Evolutionary conservation across 768 basidiomycete species (phyloP), one percentile per base, ranked within the genome.

Genomic region (Mrakia hoshinonis): DNA sequence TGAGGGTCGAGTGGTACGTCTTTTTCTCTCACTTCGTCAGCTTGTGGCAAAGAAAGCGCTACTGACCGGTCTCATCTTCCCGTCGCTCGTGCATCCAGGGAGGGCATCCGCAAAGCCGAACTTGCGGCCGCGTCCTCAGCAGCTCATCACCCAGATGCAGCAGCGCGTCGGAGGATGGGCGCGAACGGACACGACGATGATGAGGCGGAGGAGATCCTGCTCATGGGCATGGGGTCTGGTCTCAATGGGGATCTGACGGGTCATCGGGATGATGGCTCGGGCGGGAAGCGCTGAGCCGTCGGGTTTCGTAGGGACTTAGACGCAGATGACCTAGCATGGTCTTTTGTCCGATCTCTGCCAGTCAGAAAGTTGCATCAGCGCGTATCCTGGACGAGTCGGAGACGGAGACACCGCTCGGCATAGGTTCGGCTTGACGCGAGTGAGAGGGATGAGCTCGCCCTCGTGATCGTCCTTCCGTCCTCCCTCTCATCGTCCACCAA

Each of bases 1-100:
- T 98, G 74, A 86, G 96, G 47, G 86, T 98, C 51, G 96, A 99
- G 81, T 99, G 95, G 96, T 95, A 31, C 47, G 64, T 61, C 13
- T 1, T 29, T 3, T 5, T 38, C 55, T 61, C 26, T 31, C 24
- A 0, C 54, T n/a, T 29, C 54, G 54, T 26, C 7, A n/a, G n/a
- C 52, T 3, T 29, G 29, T 60, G 29, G 6, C 12, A 15, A 36
- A 24, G 29, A 12, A 15, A 1, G 20, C 58, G n/a, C 18, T 31
- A 61, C 58, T 2, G 1, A 13, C 5, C 13, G 36, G 31, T 7
- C 29, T 55, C 54, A 0, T 36, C 11, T 55, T 31, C 26, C 15
- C 26, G 12, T 61, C 22, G 13, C 7, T 60, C 36, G 34, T 31
- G 4, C 55, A 31, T 31, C 12, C 55, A 61, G 58, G 58, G 58